Base-by-base conservation (phyloP, 1,139 yeast species). In the Zygosaccharomyces sapae region DNA sequence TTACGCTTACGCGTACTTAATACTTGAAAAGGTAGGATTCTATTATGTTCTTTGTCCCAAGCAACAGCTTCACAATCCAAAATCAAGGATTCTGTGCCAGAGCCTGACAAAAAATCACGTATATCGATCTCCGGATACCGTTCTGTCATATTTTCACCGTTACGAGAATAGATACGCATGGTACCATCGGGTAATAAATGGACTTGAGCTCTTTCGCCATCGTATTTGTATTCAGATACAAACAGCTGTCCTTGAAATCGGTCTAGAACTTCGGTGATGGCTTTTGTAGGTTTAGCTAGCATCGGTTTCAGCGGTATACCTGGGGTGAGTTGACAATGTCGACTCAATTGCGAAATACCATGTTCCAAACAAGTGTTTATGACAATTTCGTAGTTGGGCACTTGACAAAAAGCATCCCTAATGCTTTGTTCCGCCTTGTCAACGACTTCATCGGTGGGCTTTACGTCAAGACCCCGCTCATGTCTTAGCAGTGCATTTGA, bases 21-120 rank as follows among this genome's bases (percentile, higher is more conserved):
- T 0, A 88, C 83, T 66, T 92, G 99, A 68, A 92, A 92, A 0
- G 99, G 98, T 48, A 92, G 70, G 47, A 94, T 90, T 63, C 84
- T 86, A 25, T 80, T 68, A 18, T 76, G 73, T 41, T 74, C 81
- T 50, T 83, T 72, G 65, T 92, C 97, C 96, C 96, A 92, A 0
- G 98, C 99, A n/a, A 94, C 98, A 4, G 97, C 97, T 67, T 92
- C 99, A 68, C 97, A 87, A 65, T 92, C 99, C 48, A 92, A 67
- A 49, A 92, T 88, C 67, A 90, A 66, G 1, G 82, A 79, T 43
- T 72, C 70, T 2, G 71, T 69, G 1, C 56, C 47, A 9, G 48
- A 53, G 13, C 75, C 69, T 22, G 68, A 69, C 41, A 81, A 67
- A 53, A 88, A 79, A 42, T 82, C 83, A 33, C 79, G 77, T 19